Evolutionary conservation across 139 green algal species (phyloP).

Genomic region (Astrephomene gubernaculifera): DNA sequence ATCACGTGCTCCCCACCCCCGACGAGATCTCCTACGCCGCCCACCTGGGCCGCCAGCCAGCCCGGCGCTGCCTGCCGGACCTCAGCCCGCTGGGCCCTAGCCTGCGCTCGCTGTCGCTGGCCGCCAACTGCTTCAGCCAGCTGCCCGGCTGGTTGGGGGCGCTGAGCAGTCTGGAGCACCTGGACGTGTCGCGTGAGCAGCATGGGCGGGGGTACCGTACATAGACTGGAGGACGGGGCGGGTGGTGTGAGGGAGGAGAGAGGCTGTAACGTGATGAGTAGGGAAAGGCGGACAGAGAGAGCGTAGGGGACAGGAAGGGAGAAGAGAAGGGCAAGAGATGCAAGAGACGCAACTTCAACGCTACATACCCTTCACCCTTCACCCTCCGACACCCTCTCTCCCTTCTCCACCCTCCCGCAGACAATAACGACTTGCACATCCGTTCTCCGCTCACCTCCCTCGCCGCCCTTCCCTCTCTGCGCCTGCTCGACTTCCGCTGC

Average conservation of each 20-base stretch:
- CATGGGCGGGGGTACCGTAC: too few relatives aligned
- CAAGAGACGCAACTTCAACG: neutral
- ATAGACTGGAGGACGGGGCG: neutral
- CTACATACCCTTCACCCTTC: neutral
- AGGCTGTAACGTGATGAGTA: neutral
- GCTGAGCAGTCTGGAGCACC: conserved; percentile 50
- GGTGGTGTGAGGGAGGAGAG: too few relatives aligned
- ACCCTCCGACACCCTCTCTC: neutral
- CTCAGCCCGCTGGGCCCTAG: conserved; percentile 44
- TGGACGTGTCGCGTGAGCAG: conserved; percentile 56
- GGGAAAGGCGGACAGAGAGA: neutral
- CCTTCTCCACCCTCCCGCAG: conserved; percentile 13
- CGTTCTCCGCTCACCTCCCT: conserved; percentile 50
- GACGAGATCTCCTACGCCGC: neutral
- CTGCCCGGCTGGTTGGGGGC: conserved; percentile 53
- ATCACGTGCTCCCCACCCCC: conserved; percentile 29
- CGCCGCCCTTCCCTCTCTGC: conserved; percentile 41
- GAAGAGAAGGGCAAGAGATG: neutral
- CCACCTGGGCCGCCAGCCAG: neutral
- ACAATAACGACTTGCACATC: conserved; percentile 62
- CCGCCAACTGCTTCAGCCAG: conserved; percentile 59
- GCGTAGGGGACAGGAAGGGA: too few relatives aligned
- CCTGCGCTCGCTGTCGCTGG: conserved; percentile 65
- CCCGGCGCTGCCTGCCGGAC: conserved; percentile 51
- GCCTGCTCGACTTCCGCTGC: conserved; percentile 60